Base-by-base conservation (phyloP, 768 basidiomycete genomes). In the Stropharia rugosoannulata region DNA sequence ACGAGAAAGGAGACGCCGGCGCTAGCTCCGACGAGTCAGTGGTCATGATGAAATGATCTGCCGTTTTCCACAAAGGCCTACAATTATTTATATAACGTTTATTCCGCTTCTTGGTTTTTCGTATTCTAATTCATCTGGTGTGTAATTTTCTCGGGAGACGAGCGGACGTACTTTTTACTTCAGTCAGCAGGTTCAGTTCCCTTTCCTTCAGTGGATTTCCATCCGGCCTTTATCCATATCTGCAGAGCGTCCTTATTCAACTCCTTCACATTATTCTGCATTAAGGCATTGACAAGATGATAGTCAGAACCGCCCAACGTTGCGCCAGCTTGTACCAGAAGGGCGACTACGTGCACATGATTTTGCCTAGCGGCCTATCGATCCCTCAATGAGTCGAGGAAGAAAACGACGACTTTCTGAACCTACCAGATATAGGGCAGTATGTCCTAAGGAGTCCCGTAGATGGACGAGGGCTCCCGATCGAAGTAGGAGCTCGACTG, bases 381-480 rank as follows among this genome's bases (percentile, higher is more conserved):
- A 56, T 15, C 10, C 46, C 44, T 49, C 19, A 41, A 12, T 8
- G 40, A 63, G 36, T 37, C 7, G 43, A 29, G 18, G 55, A 42
- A 13, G 35, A 46, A 54, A 11, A 25, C 39, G 18, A 1, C 15
- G 36, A 37, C 15, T 44, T 15, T 25, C 4, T 22, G 5, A 51
- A 68, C 84, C 62, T 59, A 90, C 90, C 70, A 93, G 89, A 70
- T 93, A 94, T 13, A 94, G 73, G 3, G 90, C 81, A 12, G 93
- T 93, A 63, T 94, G 92, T 2, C 90, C 93, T 43, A 94, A 75
- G 1, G 70, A 66, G 67, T 95, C 93, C 53, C 93, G 79, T 8
- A 89, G 73, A 68, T 95, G 93, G 18, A 95, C 93, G 12, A 92
- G 73, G 1, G 92, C 90, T 4, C 93, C 93, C 0, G 83, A 82